Evolutionary conservation across 1,284 basidiomycete genomes (phyloP), one percentile per base, ranked within the genome.

Genomic region (Ustilago nuda): DNA sequence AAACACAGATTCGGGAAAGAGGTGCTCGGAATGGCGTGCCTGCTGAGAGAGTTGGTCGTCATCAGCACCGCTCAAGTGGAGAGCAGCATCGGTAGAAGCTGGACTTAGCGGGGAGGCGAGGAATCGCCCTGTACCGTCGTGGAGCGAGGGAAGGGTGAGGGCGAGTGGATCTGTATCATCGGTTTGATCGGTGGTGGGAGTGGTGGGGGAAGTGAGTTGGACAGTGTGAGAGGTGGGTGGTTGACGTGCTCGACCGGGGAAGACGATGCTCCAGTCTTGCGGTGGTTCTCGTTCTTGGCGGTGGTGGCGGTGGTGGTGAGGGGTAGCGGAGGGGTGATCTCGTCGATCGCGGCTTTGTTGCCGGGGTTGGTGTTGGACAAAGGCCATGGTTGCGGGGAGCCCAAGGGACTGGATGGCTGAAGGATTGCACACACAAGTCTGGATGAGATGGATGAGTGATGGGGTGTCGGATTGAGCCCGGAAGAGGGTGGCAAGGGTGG

Each of bases 251-350:
- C 74, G 56, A 30, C 74, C 74, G 6, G 74, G 74, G 51, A 76
- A 76, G 53, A 76, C 74, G 36, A 76, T 72, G 63, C 69, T 72
- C 74, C 74, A 76, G 23, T 76, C 74, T 52, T 72, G 74, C 13
- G 56, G 35, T 0, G 50, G 32, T 23, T 69, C 62, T 12, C 62
- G 56, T 27, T 57, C 60, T 12, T 56, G 50, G 27, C 65, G 62
- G n/a, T 57, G 59, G 15, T 56, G 54, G 8, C 61, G 57, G 64
- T 15, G 2, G 57, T 36, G 15, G 54, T 36, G 58, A 60, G 2
- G 50, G 53, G 4, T 52, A 58, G n/a, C 66, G 33, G n/a, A n/a
- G 30, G 27, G 11, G 37, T 65, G 59, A 41, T 65, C 61, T 35
- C 59, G 73, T 27, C 58, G 67, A 9, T 66, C 66, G n/a, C 66